Evolutionary conservation across 2,329 filamentous ascomycete species (phyloP).

Genomic region (Claviceps humidiphila): DNA sequence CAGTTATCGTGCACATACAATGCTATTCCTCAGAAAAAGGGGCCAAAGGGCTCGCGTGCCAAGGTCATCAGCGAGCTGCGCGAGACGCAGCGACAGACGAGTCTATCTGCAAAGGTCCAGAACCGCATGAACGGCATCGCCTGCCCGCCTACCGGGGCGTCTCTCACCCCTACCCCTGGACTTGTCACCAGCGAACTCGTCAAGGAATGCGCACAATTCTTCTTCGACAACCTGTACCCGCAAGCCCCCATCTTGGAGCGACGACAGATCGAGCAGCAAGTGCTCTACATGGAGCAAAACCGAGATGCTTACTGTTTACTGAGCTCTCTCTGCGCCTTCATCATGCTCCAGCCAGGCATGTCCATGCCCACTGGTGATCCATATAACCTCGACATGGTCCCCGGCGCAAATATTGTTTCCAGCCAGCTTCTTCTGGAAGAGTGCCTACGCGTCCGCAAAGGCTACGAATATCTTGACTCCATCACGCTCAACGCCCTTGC

Average conservation of each 20-base stretch:
- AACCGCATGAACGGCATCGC: slow-evolving; percentile 44
- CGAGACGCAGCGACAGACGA: slow-evolving; percentile 54
- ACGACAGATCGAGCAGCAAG: slow-evolving; percentile 42
- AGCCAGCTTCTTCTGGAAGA: slow-evolving; percentile 57
- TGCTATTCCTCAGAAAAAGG: slow-evolving; percentile 63
- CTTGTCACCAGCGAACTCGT: slow-evolving; percentile 49
- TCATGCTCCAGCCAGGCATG: slow-evolving; percentile 58
- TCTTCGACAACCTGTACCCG: slow-evolving; percentile 53
- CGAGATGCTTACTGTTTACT: slow-evolving; percentile 52
- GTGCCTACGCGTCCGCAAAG: slow-evolving; percentile 48
- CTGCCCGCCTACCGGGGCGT: slow-evolving; percentile 32
- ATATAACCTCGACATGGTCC: slow-evolving; percentile 41
- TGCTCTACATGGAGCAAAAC: slow-evolving; percentile 47
- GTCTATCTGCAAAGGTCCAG: slow-evolving; percentile 47
- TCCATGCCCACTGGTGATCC: slow-evolving; percentile 42
- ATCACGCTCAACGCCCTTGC: slow-evolving; percentile 46
- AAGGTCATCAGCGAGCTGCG: slow-evolving; percentile 65
- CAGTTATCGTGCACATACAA: slow-evolving; percentile 61
- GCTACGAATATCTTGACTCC: slow-evolving; percentile 44
- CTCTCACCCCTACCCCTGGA: slow-evolving; percentile 42
- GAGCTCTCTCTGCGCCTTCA: slow-evolving; percentile 51
- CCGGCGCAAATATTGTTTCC: slow-evolving; percentile 47
- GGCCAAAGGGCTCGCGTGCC: slow-evolving; percentile 59
- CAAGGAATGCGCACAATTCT: slow-evolving; percentile 54
- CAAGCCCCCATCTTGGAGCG: slow-evolving; percentile 50